Evolutionary conservation across 2,329 filamentous ascomycete species (phyloP), one percentile per base, ranked within the genome.

Genomic region (Parafenestella ontariensis): DNA sequence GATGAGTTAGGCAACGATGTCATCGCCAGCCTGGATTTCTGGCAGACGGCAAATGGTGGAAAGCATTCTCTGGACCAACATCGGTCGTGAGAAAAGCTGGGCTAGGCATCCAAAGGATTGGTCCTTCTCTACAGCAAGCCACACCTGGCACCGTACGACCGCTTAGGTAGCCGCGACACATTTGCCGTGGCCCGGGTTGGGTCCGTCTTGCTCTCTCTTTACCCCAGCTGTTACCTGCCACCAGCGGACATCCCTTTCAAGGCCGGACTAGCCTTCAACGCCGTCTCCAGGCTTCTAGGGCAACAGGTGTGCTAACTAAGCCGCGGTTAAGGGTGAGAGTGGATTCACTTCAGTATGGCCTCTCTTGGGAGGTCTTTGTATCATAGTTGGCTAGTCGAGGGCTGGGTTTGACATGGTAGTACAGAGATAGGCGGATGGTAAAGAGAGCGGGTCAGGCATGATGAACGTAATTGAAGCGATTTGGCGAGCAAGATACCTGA

Each of bases 21-120:
- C 47, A 90, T 99, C 60, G 92, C 95, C 66, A 92, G 92, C 59
- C 86, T 99, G 72, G 95, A 99, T 79, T 99, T 99, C 81, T 99
- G 94, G 94, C 73, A 75, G 53, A 58, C 68, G n/a, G 65, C 66
- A 21, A 67, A 63, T 29, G 69, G 66, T 5, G 59, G 62, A 39
- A 71, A 70, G 51, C 60, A 64, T 31, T 54, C 63, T 9, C 53
- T 73, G 23, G 69, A 74, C 48, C 54, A 58, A 36, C 65, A 64
- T 41, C 65, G 68, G 23, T 55, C 54, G 24, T 64, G 67, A 70
- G 33, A 71, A 71, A 59, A 66, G 65, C 55, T 67, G 66, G 62
- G 41, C 11, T 8, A 3, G 8, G 10, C 13, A 5, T n/a, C 15
- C 31, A 5, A 34, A 5, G 31, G 31, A 34, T 4, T 34, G 31